Percentiles rank a stretch among this genome's conserved stretches.
phyloP scores from a whole-genome alignment of 2,329 filamentous ascomycete species.

The Paecilomyces variotii region DNA sequence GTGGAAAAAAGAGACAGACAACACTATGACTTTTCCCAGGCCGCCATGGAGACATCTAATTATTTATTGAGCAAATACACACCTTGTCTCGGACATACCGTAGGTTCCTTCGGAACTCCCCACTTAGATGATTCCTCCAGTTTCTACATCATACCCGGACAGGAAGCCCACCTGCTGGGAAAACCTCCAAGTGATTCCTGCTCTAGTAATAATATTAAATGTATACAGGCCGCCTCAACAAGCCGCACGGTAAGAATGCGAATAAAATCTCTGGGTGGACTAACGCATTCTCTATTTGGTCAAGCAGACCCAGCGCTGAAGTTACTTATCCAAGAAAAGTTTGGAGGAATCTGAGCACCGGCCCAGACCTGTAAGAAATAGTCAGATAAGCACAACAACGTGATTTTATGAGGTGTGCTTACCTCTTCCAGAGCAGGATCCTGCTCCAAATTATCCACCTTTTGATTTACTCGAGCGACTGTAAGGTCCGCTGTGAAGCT shows the following conservation, averaged over 20 bases:
- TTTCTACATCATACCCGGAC: constrained; percentile 1
- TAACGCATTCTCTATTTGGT: constrained; percentile 13
- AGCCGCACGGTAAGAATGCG: constrained; percentile 3
- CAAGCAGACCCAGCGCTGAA: constrained; percentile 17
- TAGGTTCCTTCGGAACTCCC: background rate
- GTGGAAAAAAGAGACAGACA: too few relatives aligned
- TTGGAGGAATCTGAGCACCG: constrained; percentile 25
- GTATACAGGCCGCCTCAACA: too few relatives aligned
- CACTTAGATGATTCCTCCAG: background rate
- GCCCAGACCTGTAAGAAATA: constrained; percentile 17
- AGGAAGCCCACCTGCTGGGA: constrained; percentile 1
- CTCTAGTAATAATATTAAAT: background rate
- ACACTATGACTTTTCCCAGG: too few relatives aligned
- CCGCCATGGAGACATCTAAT: too few relatives aligned
- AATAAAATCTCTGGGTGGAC: constrained; percentile 20
- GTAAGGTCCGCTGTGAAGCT: constrained; percentile 36
- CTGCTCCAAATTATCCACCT: constrained; percentile 34
- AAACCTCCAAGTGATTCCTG: background rate
- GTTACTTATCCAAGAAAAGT: constrained; percentile 13
- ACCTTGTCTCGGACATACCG: background rate
- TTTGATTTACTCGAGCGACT: constrained; percentile 29
- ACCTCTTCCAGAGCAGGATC: constrained; percentile 31
- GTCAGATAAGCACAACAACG: background rate
- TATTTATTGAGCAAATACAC: constrained; percentile 2
- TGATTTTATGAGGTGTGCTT: background rate